Percentiles rank a stretch among this genome's conserved stretches.
Conservation (phyloP, 805 yeast genomes). For the Candida chauliodis region DNA sequence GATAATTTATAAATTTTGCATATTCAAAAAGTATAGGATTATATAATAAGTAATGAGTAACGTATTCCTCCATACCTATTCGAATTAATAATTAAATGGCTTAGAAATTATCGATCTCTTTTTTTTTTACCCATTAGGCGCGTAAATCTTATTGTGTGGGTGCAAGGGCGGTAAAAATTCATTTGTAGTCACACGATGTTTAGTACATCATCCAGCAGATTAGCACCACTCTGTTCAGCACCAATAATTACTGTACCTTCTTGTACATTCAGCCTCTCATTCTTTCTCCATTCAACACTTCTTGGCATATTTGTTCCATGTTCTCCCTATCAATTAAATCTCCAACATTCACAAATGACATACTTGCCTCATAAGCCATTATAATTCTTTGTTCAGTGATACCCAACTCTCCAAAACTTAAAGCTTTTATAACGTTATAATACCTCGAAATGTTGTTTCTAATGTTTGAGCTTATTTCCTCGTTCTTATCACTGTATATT, state of each 20-base stretch:
- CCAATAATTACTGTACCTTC: too few relatives aligned
- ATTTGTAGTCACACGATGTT: too few relatives aligned
- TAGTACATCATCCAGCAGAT: too few relatives aligned
- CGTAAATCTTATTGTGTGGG: too few relatives aligned
- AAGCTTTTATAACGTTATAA: slow-evolving; percentile 75
- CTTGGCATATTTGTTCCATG: slow-evolving; percentile 71
- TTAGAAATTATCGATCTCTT: too few relatives aligned
- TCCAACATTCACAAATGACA: slow-evolving; percentile 70
- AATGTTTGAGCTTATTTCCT: slow-evolving; percentile 55
- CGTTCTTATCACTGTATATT: slow-evolving; percentile 88
- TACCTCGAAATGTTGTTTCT: slow-evolving; percentile 81
- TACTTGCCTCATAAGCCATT: slow-evolving; percentile 84
- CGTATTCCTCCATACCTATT: too few relatives aligned
- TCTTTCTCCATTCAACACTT: slow-evolving; percentile 66
- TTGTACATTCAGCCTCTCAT: slow-evolving; percentile 54
- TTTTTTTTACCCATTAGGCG: too few relatives aligned
- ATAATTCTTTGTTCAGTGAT: slow-evolving; percentile 77
- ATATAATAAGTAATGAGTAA: not conserved
- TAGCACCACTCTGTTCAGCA: too few relatives aligned
- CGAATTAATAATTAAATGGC: too few relatives aligned
- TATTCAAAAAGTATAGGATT: slow-evolving; percentile 23
- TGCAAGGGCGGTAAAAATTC: too few relatives aligned
- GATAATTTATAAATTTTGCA: slow-evolving; percentile 24
- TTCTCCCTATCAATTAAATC: slow-evolving; percentile 66
- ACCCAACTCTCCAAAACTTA: slow-evolving; percentile 82